Evolutionary conservation across 371 early-diverging fungal genomes (phyloP), one percentile per base, ranked within the genome.

Genomic region (Choanephora cucurbitarum): DNA sequence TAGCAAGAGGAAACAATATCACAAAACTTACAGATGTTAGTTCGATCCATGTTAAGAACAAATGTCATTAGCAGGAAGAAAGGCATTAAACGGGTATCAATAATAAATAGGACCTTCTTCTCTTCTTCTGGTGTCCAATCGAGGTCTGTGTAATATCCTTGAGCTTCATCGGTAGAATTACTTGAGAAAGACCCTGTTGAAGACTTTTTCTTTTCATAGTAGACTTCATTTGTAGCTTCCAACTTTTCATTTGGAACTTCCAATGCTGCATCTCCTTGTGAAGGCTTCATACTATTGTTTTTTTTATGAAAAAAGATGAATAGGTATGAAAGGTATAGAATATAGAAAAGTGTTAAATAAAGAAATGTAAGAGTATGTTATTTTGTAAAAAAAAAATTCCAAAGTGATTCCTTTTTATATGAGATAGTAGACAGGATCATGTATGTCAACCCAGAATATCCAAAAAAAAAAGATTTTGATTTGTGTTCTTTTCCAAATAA

Each of bases 71-170:
- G 19, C 1, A 72, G 44, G 10, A 72, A 55, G 49, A 72, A 68
- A 6, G 58, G 34, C 60, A 72, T 64, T 4, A 72, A 52, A 1
- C 66, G 52, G 7, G 55, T 21, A 40, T 72, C 72, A 37, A 72
- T 62, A 22, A 53, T 68, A 15, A 51, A 22, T 13, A 55, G 24
- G 15, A 72, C 61, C 8, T 19, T 39, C 0, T 37, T 23, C 41
- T 72, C 72, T 58, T 72, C 72, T 21, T 68, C 72, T 1, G 23
- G 43, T 9, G 72, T 63, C 72, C 72, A 72, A 51, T 66, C 43
- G 10, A 72, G 46, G 17, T 61, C 56, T n/a, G 49, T 32, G 5
- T 57, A 52, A 10, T 19, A 43, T 43, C 43, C 43, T 17, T 37
- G 7, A 1, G 10, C 37, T 37, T 37, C 37, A 13, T 37, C 37